Evolutionary conservation across 768 basidiomycete species (phyloP), one percentile per base, ranked within the genome.

Genomic region (Paxillus ammoniavirescens): DNA sequence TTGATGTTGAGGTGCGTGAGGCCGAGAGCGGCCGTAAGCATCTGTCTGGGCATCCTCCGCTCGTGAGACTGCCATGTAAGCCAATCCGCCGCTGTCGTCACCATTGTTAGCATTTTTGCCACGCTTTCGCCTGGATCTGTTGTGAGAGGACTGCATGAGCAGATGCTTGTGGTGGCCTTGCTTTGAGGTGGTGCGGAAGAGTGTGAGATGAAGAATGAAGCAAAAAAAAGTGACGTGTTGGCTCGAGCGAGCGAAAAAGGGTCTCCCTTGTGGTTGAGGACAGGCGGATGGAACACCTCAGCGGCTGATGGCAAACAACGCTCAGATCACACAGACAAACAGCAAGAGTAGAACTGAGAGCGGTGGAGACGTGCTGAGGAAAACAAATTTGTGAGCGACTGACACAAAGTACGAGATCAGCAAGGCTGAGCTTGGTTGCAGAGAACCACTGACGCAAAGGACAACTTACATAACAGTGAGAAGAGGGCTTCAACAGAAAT

Each of bases 41-140:
- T 84, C 80, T 62, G 77, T 66, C 70, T 73, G 76, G 52, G 73
- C 63, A 59, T 84, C 82, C 56, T 83, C 82, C 59, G 62, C 67
- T 68, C 77, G 80, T 64, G 76, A 70, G 68, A 73, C 75, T 33
- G 52, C 30, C 72, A 66, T 74, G 51, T 61, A 77, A 56, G 72
- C 69, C 61, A 62, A 60, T 44, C 47, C 45, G 26, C 57, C 58
- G 26, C 57, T 57, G 59, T 79, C 77, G 57, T 82, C 80, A 59
- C 78, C 76, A 61, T 79, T 77, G 56, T 77, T 71, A 57, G 72
- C 77, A 65, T 77, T 81, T 69, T 75, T 75, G 51, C 70, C 72
- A 67, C 80, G 79, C 65, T 79, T 77, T 61, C 81, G 75, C 64
- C 81, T 77, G 62, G 75, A 72, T 58, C 73, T 76, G 60, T 63